Percentiles rank a stretch among this genome's conserved stretches.
phyloP scores from a whole-genome alignment of 148 eudicot genomes.

The Rhododendron mucronatum region DNA sequence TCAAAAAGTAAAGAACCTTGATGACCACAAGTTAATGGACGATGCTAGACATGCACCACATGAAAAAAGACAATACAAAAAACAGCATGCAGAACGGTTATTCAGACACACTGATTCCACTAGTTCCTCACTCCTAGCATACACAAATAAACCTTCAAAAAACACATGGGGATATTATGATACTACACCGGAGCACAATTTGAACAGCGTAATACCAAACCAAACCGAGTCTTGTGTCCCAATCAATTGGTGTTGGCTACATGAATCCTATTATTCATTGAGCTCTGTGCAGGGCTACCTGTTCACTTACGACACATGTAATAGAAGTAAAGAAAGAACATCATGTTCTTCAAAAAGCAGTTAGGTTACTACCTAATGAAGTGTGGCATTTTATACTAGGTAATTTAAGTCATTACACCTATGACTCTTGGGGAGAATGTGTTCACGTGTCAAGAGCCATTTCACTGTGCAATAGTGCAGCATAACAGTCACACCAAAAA shows the following conservation, averaged over 20 bases:
- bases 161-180: not conserved
- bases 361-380: not conserved
- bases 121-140: not conserved
- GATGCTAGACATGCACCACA: not conserved
- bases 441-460: not conserved
- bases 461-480: not conserved
- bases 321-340: not conserved
- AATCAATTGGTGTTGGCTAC: not conserved
- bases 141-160: not conserved
- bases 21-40: not conserved
- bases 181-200: not conserved
- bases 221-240: not conserved
- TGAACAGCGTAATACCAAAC: not conserved
- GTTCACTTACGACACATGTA: not conserved
- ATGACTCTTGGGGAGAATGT: not conserved
- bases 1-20: not conserved
- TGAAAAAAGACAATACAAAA: not conserved
- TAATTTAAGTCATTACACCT: not conserved
- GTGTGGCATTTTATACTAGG: not conserved
- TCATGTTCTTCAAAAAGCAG: not conserved
- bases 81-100: not conserved
- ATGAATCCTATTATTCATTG: not conserved
- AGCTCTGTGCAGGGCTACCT: not conserved
- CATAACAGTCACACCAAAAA: not conserved
- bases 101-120: conserved; percentile 1